Evolutionary conservation across 2,329 filamentous ascomycete genomes (phyloP), one percentile per base, ranked within the genome.

Genomic region (Hymenoscyphus albidus): DNA sequence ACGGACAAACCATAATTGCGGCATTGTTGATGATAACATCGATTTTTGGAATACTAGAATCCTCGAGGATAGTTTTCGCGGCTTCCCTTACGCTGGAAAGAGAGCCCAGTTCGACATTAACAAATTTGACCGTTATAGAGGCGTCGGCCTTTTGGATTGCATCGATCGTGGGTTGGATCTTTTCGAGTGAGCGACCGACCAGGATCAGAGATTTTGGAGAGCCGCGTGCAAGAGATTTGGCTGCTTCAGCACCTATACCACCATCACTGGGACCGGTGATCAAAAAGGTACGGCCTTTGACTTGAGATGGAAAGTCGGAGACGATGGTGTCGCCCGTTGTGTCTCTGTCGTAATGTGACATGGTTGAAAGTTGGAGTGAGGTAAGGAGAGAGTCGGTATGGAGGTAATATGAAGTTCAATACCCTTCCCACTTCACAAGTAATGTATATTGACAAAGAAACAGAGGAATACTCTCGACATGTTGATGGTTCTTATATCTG

Each of bases 11-110:
- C 71, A 70, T 70, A 10, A 71, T 69, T 27, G 66, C 73, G 0
- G 72, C 73, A 62, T 80, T 80, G 66, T 80, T 80, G 16, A 81
- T 75, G 12, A 81, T 62, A 5, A 80, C 75, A 59, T 81, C 78
- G 13, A 81, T 74, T 9, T 67, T 63, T 13, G 48, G 18, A 0
- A 78, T 74, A 1, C 67, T 69, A 0, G 78, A 78, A 32, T 78
- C 78, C 1, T 64, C 54, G 1, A 59, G 35, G 35, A 40, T 39
- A 1, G 14, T 6, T 16, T 22, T 18, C 1, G 57, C 57, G 13
- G 57, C 35, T 14, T 14, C 57, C 18, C 39, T 32, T 13, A 59
- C 57, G n/a, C 14, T 38, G 9, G 27, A 78, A 18, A 79, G 68
- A 14, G 78, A 80, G n/a, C 71, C 70, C 3, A 82, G 76, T 32